Conservation (phyloP, 2,329 filamentous ascomycete species). For the Trichoderma arundinaceum region DNA sequence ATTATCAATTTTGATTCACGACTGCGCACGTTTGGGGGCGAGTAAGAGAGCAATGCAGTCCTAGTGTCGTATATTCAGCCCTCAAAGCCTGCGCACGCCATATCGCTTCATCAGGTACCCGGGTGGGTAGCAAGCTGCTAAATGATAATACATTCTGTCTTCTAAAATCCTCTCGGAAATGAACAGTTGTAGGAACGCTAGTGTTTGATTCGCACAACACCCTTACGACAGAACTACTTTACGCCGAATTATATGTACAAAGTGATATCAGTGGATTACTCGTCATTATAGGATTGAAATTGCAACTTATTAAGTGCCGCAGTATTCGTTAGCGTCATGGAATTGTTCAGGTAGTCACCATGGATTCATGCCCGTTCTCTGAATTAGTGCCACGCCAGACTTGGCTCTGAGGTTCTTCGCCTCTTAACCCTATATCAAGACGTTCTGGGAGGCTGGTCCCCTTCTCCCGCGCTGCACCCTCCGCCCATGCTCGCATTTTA, state of each 20-base stretch:
- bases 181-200: background rate
- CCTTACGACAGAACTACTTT: background rate
- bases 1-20: background rate
- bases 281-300: conserved; percentile 7
- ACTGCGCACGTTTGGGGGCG: background rate
- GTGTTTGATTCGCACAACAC: background rate
- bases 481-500: conserved; percentile 83
- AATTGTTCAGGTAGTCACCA: conserved; percentile 56
- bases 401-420: conserved; percentile 44
- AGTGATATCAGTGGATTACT: background rate
- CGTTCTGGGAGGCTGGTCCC: conserved; percentile 43
- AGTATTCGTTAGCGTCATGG: conserved; percentile 4
- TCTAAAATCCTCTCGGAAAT: background rate
- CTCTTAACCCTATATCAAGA: conserved; percentile 47
- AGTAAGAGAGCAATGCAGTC: background rate
- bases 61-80: background rate
- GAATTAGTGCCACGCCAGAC: conserved; percentile 35
- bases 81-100: too few species aligned
- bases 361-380: conserved; percentile 56
- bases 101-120: too few species aligned
- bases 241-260: background rate
- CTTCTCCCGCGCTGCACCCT: conserved; percentile 60
- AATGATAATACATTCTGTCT: too few species aligned
- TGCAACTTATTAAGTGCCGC: background rate
- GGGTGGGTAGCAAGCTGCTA: too few species aligned